A percentile compares a stretch with the other conserved stretches of the same genome.
Conservation (phyloP, 1,139 yeast species). For the Geotrichum restrictum region DNA sequence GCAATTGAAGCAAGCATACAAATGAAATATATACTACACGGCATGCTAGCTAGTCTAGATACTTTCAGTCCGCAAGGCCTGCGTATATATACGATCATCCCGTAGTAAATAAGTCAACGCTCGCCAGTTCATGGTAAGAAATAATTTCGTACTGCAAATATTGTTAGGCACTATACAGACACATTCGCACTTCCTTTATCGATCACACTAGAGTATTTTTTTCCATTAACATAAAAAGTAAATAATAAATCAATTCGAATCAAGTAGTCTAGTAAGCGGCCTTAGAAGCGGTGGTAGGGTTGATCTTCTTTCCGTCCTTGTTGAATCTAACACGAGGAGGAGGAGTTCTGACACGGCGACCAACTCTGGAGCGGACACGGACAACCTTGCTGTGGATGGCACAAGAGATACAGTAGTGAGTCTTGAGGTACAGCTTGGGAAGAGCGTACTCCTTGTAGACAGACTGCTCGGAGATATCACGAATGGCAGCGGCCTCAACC, state of each 20-base stretch:
- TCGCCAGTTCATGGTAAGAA: no score
- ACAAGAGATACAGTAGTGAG: slow-evolving; percentile 99
- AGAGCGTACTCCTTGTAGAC: slow-evolving; percentile 98
- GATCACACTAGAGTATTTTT: slow-evolving; percentile 6
- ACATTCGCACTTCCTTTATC: no score
- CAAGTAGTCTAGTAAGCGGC: slow-evolving; percentile 50
- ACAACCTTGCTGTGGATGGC: slow-evolving; percentile 99
- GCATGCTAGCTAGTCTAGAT: no score
- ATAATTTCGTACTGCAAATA: no score
- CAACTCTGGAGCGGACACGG: slow-evolving; percentile 98
- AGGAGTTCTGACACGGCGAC: slow-evolving; percentile 98
- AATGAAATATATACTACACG: no score
- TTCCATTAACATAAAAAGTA: neutral
- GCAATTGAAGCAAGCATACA: no score
- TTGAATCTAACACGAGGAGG: slow-evolving; percentile 99
- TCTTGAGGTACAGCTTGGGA: slow-evolving; percentile 99
- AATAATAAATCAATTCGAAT: slow-evolving; percentile 7
- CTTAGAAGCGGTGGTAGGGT: slow-evolving; percentile 98
- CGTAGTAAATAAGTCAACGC: no score
- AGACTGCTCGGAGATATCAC: slow-evolving; percentile 99
- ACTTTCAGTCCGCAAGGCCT: no score
- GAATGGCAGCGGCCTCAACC: slow-evolving; percentile 99
- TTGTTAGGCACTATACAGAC: no score
- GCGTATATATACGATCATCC: no score
- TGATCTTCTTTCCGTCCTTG: slow-evolving; percentile 86